Evolutionary conservation across 768 basidiomycete genomes (phyloP), one percentile per base, ranked within the genome.

Genomic region (Asterophora lycoperdoides): DNA sequence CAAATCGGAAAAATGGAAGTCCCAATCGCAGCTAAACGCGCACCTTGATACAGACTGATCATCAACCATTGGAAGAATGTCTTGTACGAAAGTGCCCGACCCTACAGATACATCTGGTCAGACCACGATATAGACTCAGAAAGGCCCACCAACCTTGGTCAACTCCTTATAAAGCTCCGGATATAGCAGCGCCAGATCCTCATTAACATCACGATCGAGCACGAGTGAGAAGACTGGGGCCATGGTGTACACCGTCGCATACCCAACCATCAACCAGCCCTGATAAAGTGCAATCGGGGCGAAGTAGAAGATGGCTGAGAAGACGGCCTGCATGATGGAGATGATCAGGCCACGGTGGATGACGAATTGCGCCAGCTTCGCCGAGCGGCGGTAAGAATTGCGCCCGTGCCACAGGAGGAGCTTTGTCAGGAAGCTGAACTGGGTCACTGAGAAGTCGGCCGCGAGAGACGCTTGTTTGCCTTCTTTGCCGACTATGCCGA

Each of bases 401-500:
- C 96, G 87, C 5, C 96, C 96, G 55, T 98, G 96, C 96, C 96
- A 99, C 34, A 98, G 78, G 15, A 99, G 84, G 2, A 99, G 81
- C 65, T 98, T 98, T 9, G 94, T 96, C 41, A 99, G 81, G 66
- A 81, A 79, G 61, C 89, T 91, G 78, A 99, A 99, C 64, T 99
- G 96, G 3, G 86, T 96, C 54, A 99, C 89, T 3, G 93, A 95
- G 62, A 99, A 98, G 68, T 98, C 96, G 2, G 96, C 96, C 0
- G 96, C 95, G n/a, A 99, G 80, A 0, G 94, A 97, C 0, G 96
- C 96, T 67, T 98, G 96, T 64, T 92, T 94, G 19, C 96, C 96
- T 74, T 98, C 96, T 66, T 99, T 98, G 15, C 96, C 96, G 14
- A 98, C 96, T 55, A 99, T 98, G 17, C 96, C 96, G 28, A 99